Conservation (phyloP, 352 stramenopile species). For the Thraustochytrium sp. region DNA sequence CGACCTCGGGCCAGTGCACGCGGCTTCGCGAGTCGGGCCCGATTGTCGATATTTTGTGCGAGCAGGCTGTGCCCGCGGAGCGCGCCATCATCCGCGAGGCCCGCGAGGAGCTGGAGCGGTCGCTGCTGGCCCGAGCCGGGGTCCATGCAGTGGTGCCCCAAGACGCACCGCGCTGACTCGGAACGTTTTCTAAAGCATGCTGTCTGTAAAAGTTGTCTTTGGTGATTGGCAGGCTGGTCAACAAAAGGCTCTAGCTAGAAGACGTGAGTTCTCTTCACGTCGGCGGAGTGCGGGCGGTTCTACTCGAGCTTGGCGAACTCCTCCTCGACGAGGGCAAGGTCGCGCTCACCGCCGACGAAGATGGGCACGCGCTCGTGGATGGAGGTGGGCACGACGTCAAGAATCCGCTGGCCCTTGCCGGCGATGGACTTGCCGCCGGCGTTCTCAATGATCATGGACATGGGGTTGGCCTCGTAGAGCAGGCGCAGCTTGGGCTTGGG, state of each 20-base stretch:
- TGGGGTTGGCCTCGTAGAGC: slow-evolving; percentile 98
- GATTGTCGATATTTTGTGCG: not conserved
- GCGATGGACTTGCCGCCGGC: slow-evolving; percentile 90
- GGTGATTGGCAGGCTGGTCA: not conserved
- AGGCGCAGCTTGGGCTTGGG: slow-evolving; percentile 86
- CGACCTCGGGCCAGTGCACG: not conserved
- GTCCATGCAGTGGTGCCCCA: too few species aligned
- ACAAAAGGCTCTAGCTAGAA: too few species aligned
- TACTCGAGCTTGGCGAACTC: slow-evolving; percentile 58
- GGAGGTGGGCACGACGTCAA: slow-evolving; percentile 83
- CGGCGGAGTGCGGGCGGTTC: too few species aligned
- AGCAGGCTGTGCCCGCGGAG: not conserved
- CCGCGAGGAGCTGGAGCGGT: not conserved
- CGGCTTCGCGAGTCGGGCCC: not conserved
- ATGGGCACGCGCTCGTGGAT: slow-evolving; percentile 97
- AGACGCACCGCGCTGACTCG: too few species aligned
- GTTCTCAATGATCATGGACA: slow-evolving; percentile 97
- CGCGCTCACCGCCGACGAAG: slow-evolving; percentile 85
- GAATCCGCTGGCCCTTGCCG: slow-evolving; percentile 71
- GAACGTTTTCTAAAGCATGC: too few species aligned
- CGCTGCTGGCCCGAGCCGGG: not conserved
- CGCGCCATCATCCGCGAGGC: not conserved
- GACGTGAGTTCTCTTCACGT: too few species aligned
- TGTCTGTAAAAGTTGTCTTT: not conserved
- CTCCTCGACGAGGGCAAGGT: slow-evolving; percentile 69